Conservation (phyloP, 1,139 yeast species). For the Debaryomycetaceae sp. region DNA sequence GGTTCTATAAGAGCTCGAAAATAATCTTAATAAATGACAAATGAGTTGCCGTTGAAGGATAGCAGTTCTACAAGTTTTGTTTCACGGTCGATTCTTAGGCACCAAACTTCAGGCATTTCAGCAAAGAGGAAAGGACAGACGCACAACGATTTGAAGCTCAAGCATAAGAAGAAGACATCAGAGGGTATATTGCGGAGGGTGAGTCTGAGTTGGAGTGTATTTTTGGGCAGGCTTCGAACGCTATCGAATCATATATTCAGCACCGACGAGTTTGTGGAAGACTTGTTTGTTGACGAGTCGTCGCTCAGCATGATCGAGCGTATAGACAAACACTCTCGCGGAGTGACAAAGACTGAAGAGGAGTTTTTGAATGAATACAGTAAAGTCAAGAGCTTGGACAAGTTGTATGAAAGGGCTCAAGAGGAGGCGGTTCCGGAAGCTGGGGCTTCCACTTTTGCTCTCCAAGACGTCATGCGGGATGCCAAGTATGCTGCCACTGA, state of each 20-base stretch:
- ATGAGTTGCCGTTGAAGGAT: not conserved
- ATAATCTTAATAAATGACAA: not conserved
- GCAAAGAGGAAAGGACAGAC: not conserved
- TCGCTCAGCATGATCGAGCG: constrained; percentile 26
- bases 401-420: constrained; percentile 23
- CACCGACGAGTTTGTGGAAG: constrained; percentile 40
- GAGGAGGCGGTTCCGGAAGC: constrained; percentile 11
- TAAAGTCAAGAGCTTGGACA: constrained; percentile 33
- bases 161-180: constrained; percentile 9
- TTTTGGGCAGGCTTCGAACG: constrained; percentile 30
- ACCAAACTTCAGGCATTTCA: not conserved
- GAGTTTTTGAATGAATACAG: constrained; percentile 32
- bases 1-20: not conserved
- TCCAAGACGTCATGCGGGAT: constrained; percentile 28
- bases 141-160: not conserved
- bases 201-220: constrained; percentile 30
- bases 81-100: not conserved
- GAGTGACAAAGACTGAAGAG: constrained; percentile 29
- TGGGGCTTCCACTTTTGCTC: constrained; percentile 19
- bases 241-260: constrained; percentile 43
- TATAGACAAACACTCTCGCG: constrained; percentile 17
- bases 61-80: not conserved
- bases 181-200: constrained; percentile 30
- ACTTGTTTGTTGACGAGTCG: constrained; percentile 39
- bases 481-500: constrained; percentile 6